Evolutionary conservation across 805 yeast species (phyloP), one percentile per base, ranked within the genome.

Genomic region (Barnettozyma vustinii): DNA sequence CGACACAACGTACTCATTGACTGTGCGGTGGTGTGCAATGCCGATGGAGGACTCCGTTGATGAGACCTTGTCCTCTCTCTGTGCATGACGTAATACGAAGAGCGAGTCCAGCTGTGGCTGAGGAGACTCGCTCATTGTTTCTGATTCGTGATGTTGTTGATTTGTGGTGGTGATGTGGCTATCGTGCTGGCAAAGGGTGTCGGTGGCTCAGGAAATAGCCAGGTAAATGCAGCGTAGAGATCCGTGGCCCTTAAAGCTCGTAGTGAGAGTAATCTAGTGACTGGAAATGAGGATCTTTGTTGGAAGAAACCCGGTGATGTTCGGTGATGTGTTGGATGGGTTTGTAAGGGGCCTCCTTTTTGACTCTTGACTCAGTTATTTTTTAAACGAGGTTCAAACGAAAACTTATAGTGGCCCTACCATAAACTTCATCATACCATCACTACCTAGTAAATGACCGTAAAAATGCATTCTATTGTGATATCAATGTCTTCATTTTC

Each of bases 71-170:
- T 61, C 65, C 13, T 54, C 52, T 18, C 63, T 35, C 44, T 61
- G 63, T 0, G 65, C 65, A 46, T 61, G 65, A 20, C 65, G 52
- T 6, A 61, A 55, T 37, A 61, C 54, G 23, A 61, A 60, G 10
- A 61, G 52, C 27, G 65, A 60, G 49, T 60, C 61, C 32, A 59
- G 27, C 37, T 45, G 35, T 18, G 46, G 39, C 39, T 36, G 21
- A 18, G 3, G 20, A 36, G 39, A 16, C 39, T 27, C 35, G 33
- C 23, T 20, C 33, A 25, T 40, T 7, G 25, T 37, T 20, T 19
- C 27, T 37, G 15, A 3, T 20, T 5, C 2, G 6, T 20, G 2
- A 20, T 21, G 25, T 21, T 19, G n/a, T 20, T 37, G 39, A 4
- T 10, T n/a, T 36, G 21, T 36, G 39, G 39, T 18, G 8, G 19